Percentiles rank a stretch among this genome's conserved stretches.
These are phyloP conservation scores for Volvariella volvacea DNA, from an alignment of 1,284 basidiomycete genomes.

Conservation along the genomic window DNA sequence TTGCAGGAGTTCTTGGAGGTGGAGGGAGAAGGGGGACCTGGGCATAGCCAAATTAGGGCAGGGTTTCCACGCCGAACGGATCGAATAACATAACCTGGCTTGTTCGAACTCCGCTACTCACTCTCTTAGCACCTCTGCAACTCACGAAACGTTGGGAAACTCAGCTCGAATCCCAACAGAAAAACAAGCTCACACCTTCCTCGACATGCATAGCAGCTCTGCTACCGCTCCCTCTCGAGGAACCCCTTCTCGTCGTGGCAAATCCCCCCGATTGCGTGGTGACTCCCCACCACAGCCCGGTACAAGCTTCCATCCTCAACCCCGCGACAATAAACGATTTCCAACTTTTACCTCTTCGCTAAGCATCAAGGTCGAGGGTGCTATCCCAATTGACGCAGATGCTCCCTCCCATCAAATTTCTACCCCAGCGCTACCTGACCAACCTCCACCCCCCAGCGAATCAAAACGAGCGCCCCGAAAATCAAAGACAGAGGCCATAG, in stretches of 20 bases:
- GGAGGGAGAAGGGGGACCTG: conserved; percentile 2
- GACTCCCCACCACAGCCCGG: conserved; percentile 34
- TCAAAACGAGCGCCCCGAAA: conserved; percentile 73
- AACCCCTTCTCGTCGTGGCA: conserved; percentile 49
- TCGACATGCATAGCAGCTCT: conserved; percentile 40
- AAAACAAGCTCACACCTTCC: conserved; percentile 21
- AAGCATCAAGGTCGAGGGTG: conserved; percentile 61
- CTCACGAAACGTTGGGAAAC: conserved; percentile 29
- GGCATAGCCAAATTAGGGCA: conserved; percentile 5
- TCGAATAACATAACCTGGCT: conserved; percentile 31
- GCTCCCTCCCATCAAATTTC: conserved; percentile 18
- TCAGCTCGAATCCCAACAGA: conserved; percentile 22
- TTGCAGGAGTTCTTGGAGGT: conserved; percentile 1
- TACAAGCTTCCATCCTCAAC: conserved; percentile 30
- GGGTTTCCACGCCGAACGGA: conserved; percentile 29
- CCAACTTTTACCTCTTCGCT: conserved; percentile 59
- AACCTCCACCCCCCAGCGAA: conserved; percentile 24
- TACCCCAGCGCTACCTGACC: conserved; percentile 17
- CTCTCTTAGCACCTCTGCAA: conserved; percentile 31
- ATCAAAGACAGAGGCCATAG: conserved; percentile 79
- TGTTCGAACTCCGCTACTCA: conserved; percentile 36
- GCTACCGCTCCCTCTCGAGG: conserved; percentile 41
- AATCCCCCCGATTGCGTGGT: conserved; percentile 44
- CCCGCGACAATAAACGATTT: conserved; percentile 37
- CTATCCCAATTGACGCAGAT: conserved; percentile 43